A percentile compares a stretch with the other conserved stretches of the same genome.
Conservation (phyloP, 2,329 filamentous ascomycete genomes). For the Acrodontium crateriforme region DNA sequence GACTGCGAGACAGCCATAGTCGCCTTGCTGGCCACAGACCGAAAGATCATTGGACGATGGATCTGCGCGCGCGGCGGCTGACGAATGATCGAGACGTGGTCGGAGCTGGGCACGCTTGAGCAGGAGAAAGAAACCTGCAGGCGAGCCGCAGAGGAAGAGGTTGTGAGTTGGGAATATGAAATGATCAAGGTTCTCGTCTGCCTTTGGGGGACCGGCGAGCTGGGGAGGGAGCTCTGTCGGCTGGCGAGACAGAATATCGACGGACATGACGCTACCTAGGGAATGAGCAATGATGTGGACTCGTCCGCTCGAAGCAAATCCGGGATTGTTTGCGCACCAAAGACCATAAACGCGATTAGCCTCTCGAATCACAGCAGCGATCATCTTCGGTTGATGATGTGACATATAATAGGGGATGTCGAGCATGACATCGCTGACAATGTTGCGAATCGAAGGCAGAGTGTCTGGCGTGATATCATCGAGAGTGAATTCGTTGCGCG, state of each 20-base stretch:
- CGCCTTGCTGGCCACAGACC: constrained; percentile 64
- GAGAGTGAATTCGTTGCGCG: constrained; percentile 43
- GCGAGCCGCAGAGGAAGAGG: constrained; percentile 79
- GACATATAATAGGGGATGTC: constrained; percentile 98
- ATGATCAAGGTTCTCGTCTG: constrained; percentile 26
- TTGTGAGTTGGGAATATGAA: constrained; percentile 91
- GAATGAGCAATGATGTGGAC: constrained; percentile 92
- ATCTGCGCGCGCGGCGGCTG: constrained; percentile 56
- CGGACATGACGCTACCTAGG: constrained; percentile 82
- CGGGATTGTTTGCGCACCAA: constrained; percentile 89
- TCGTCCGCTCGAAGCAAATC: constrained; percentile 60
- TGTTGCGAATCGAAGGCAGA: constrained; percentile 75
- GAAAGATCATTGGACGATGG: constrained; percentile 36
- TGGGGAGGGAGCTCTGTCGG: constrained; percentile 52
- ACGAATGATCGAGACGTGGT: constrained; percentile 61
- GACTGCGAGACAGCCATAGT: constrained; percentile 80
- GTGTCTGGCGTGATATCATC: constrained; percentile 87
- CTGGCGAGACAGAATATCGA: constrained; percentile 82
- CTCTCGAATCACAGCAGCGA: constrained; percentile 72
- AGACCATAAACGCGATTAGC: constrained; percentile 91
- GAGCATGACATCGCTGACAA: constrained; percentile 96
- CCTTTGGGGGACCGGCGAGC: constrained; percentile 18
- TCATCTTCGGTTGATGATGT: constrained; percentile 90
- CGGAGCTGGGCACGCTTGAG: constrained; percentile 60
- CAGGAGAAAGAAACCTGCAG: constrained; percentile 82